Evolutionary conservation across 768 basidiomycete species (phyloP), one percentile per base, ranked within the genome.

Genomic region (Tulasnella calospora): DNA sequence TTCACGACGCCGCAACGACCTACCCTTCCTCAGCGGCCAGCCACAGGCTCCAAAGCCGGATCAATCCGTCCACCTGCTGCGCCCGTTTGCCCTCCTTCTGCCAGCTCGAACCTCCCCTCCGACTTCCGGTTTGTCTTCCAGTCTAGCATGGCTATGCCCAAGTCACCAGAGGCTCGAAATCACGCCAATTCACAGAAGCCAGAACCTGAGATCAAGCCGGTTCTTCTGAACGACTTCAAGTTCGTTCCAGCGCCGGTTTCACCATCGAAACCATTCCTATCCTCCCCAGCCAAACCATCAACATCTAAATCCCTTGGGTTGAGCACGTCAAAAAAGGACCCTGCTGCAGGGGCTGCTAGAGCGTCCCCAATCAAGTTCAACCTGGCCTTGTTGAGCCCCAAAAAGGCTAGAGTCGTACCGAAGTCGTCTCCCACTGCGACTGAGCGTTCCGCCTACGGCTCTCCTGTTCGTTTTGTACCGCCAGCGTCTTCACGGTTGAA

Each of bases 121-220:
- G 69, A 78, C 69, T 78, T 71, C 41, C 77, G 69, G 23, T 78
- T 78, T 38, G 69, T 46, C 44, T 70, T 71, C 35, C 44, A 67
- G 19, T 30, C 77, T 3, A 51, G n/a, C 30, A 19, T 69, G 6
- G 35, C 77, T 3, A 44, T 57, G 30, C 61, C 69, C 8, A n/a
- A 15, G 35, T 73, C 69, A 10, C 36, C 69, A 46, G 69, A 46
- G 61, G 61, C 61, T 35, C 61, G 27, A 67, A 35, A 13, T 30
- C n/a, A 27, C 30, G 3, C 61, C 17, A 12, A 17, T 13, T 27
- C 33, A 30, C 61, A 67, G 33, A 35, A 27, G 33, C 27, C 61
- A 67, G 33, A 27, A 21, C 5, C 51, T 30, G 61, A 67, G 30
- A 27, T 35, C 27, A 67, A 67, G 30, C 27, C 61, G 27, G 61